phyloP scores from a whole-genome alignment of 257 asterid genomes.

The Solanum paucissectum region DNA sequence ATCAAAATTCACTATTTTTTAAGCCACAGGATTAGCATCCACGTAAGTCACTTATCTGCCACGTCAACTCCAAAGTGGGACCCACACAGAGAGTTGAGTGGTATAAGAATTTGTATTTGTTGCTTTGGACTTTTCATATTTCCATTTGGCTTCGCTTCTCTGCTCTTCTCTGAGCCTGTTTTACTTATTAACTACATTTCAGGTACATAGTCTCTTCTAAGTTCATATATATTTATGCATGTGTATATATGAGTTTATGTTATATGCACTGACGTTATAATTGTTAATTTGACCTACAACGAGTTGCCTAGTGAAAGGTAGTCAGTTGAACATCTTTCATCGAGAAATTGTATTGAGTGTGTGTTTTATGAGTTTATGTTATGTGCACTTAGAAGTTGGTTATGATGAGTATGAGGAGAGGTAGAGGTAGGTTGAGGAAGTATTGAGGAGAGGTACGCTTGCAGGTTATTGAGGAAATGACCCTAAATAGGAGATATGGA shows the following conservation, averaged over 20 bases:
- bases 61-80: constrained; percentile 30
- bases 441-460: background rate
- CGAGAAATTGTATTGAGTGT: background rate
- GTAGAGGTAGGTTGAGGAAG: background rate
- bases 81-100: constrained; percentile 34
- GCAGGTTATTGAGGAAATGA: background rate
- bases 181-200: background rate
- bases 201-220: background rate
- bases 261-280: background rate
- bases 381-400: rapidly evolving
- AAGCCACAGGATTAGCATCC: background rate
- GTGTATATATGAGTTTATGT: background rate
- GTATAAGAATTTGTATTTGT: constrained; percentile 35
- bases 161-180: background rate
- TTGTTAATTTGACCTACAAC: background rate
- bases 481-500: background rate
- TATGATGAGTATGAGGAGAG: background rate
- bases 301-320: background rate
- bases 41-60: constrained; percentile 76
- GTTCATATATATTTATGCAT: background rate
- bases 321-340: background rate
- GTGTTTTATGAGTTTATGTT: background rate
- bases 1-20: background rate
- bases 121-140: constrained; percentile 25
- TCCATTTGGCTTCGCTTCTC: background rate